phyloP scores from a whole-genome alignment of 2,329 filamentous ascomycete genomes.

The Sporothrix inflata region DNA sequence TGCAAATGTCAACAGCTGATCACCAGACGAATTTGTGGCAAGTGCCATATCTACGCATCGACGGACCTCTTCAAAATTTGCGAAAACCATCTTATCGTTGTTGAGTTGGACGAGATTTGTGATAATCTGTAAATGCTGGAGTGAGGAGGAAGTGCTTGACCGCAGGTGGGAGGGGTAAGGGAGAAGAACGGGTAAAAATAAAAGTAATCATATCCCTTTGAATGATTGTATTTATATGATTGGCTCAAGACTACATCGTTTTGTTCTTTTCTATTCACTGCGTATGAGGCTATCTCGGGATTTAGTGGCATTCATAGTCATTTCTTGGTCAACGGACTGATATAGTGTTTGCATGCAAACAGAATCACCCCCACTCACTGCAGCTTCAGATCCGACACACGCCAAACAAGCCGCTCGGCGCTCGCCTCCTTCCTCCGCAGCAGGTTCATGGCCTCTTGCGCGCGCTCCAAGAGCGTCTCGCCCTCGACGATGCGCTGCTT shows the following conservation, averaged over 20 bases:
- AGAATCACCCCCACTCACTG: too few relatives aligned
- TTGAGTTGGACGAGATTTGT: not conserved
- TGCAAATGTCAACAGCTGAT: not conserved
- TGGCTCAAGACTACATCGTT: not conserved
- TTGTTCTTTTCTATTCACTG: not conserved
- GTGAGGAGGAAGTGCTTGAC: too few relatives aligned
- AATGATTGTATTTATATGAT: too few relatives aligned
- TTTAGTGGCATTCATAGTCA: too few relatives aligned
- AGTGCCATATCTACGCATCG: not conserved
- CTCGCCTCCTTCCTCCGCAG: slow-evolving; percentile 3
- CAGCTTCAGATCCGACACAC: not conserved
- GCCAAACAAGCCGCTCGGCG: slow-evolving; percentile 14
- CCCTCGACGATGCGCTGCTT: slow-evolving; percentile 16
- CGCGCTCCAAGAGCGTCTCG: slow-evolving; percentile 2
- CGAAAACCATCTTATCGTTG: not conserved
- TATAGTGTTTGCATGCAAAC: too few relatives aligned
- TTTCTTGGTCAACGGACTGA: too few relatives aligned
- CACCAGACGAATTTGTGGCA: not conserved
- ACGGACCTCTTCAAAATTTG: not conserved
- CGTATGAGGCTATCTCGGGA: too few relatives aligned
- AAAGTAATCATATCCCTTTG: too few relatives aligned
- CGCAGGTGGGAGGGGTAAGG: too few relatives aligned
- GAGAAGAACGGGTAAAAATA: too few relatives aligned
- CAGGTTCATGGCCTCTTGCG: not conserved
- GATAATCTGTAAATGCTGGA: too few relatives aligned